Evolutionary conservation across 352 stramenopile species (phyloP).

Genomic region (Phytophthora brassicae): DNA sequence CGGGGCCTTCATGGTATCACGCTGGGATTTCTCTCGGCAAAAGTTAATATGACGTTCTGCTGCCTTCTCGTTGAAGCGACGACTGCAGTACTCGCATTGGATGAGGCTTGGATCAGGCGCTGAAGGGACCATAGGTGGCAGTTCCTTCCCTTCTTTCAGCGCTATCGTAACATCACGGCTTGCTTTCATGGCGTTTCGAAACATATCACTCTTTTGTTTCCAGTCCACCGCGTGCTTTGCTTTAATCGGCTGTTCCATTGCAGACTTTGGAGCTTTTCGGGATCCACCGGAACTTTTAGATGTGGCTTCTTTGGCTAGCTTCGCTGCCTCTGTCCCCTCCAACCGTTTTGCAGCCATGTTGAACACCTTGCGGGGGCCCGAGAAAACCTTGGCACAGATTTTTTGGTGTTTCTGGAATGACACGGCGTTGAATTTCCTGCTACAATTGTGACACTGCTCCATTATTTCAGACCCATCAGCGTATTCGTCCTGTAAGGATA

Average conservation of each 20-base stretch:
- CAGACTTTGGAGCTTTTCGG: conserved; percentile 24
- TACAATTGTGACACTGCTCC: conserved; percentile 79
- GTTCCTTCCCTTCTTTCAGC: conserved; percentile 66
- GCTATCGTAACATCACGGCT: conserved; percentile 67
- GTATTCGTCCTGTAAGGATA: conserved; percentile 47
- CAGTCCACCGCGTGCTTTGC: conserved; percentile 66
- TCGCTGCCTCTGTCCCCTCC: conserved; percentile 73
- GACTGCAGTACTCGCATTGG: conserved; percentile 89
- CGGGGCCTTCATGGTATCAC: conserved; percentile 42
- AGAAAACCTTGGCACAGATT: conserved; percentile 89
- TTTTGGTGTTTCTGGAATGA: conserved; percentile 82
- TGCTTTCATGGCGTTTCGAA: conserved; percentile 87
- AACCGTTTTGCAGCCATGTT: conserved; percentile 80
- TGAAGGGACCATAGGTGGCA: conserved; percentile 59
- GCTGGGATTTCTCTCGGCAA: conserved; percentile 86
- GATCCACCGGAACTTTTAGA: conserved; percentile 24
- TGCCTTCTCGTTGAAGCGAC: conserved; percentile 91
- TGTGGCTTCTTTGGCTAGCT: conserved; percentile 51
- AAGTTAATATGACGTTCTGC: conserved; percentile 92
- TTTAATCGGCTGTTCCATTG: conserved; percentile 57
- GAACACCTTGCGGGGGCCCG: conserved; percentile 82
- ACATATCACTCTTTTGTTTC: conserved; percentile 86
- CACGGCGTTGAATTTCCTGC: conserved; percentile 75
- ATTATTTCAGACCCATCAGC: conserved; percentile 51
- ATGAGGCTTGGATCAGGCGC: conserved; percentile 85